These are phyloP conservation scores for Claviceps sp. DNA, from an alignment of 2,329 filamentous ascomycete species.

Conservation along the genomic window DNA sequence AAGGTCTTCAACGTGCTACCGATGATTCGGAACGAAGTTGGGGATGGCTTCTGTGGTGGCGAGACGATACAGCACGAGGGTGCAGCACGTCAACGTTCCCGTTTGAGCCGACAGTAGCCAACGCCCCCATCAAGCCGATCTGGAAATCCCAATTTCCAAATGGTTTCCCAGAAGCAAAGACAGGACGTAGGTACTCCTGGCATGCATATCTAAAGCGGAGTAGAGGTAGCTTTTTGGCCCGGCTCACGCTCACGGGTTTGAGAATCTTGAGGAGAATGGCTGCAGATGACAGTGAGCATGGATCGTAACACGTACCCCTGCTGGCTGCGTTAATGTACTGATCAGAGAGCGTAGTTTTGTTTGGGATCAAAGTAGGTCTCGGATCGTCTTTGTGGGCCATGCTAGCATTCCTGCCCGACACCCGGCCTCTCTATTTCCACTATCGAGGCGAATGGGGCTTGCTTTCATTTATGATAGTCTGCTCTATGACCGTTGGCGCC, in stretches of 20 bases:
- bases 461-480: conserved; percentile 88
- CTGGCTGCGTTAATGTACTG: neutral
- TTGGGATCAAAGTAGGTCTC: conserved; percentile 78
- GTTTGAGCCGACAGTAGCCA: conserved; percentile 19
- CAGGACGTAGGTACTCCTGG: conserved; percentile 33
- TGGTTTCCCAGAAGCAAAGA: conserved; percentile 36
- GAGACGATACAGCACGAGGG: neutral
- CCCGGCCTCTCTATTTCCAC: conserved; percentile 61
- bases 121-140: conserved; percentile 25
- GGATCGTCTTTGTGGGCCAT: conserved; percentile 75
- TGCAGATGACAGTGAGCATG: conserved; percentile 32
- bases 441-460: conserved; percentile 95
- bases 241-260: conserved; percentile 28
- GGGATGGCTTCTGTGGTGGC: conserved; percentile 72
- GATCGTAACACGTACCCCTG: no score
- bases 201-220: conserved; percentile 30
- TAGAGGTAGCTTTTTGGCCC: conserved; percentile 25
- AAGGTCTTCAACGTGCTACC: conserved; percentile 61
- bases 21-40: conserved; percentile 51
- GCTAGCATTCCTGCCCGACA: conserved; percentile 64
- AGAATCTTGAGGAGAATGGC: conserved; percentile 28
- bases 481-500: conserved; percentile 85
- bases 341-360: conserved; percentile 31
- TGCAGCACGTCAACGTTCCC: conserved; percentile 9
- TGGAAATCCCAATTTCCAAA: conserved; percentile 34